Evolutionary conservation across 2,329 filamentous ascomycete species (phyloP).

Genomic region (Nannizziopsis arthrosporioides): DNA sequence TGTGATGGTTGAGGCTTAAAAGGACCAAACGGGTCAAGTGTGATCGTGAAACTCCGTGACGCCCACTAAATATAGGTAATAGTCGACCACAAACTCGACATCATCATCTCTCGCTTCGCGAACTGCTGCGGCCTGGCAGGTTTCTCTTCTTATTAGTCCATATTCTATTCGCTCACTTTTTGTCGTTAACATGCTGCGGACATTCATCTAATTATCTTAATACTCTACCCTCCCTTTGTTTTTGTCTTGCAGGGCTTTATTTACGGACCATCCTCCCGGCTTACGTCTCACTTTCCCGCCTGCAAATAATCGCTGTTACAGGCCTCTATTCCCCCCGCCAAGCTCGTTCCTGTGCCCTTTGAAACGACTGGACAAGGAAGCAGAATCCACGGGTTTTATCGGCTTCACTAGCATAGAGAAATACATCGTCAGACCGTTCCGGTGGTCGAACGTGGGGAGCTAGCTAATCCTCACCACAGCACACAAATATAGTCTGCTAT

Average conservation of each 20-base stretch:
- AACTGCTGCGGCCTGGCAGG: too few relatives aligned
- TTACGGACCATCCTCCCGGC: background rate
- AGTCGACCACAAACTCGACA: too few relatives aligned
- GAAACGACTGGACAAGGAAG: constrained; percentile 1
- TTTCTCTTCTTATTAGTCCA: too few relatives aligned
- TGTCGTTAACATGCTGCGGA: background rate
- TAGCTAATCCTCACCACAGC: background rate
- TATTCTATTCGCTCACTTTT: too few relatives aligned
- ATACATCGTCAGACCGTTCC: background rate
- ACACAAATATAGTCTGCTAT: background rate
- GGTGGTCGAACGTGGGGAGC: background rate
- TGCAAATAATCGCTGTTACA: background rate
- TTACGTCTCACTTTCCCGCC: constrained; percentile 7
- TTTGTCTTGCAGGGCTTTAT: background rate
- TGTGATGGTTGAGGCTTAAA: too few relatives aligned
- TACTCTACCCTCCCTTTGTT: background rate
- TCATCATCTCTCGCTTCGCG: too few relatives aligned
- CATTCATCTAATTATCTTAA: background rate
- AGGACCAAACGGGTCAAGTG: too few relatives aligned
- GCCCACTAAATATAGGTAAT: too few relatives aligned
- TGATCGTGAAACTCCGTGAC: too few relatives aligned
- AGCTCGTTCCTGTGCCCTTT: constrained; percentile 3
- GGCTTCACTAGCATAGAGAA: background rate
- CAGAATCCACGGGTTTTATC: background rate
- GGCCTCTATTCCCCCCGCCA: constrained; percentile 3